Base-by-base conservation (phyloP, 768 basidiomycete species). In the Lactarius hengduanensis region DNA sequence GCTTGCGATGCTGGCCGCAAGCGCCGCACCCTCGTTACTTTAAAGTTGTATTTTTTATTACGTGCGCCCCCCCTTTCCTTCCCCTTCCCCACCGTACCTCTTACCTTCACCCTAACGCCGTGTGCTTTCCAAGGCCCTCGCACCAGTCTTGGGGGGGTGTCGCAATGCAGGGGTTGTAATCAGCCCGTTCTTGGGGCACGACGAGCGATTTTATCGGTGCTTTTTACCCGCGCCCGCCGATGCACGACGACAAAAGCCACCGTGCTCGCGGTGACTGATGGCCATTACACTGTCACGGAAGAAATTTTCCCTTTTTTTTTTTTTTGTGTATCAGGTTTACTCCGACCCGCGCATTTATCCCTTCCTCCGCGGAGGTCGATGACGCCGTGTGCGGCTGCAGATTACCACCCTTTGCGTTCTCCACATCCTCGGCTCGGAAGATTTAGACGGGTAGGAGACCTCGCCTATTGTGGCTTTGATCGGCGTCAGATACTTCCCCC, bases 1-100 rank as follows among this genome's bases (percentile, higher is more conserved):
- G 61, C 53, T 57, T 61, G 65, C 65, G 18, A 57, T 43, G 61
- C 61, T 57, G 28, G 65, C 54, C 28, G 57, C 65, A 53, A 54
- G 65, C 65, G 68, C 61, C 53, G 22, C 65, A 69, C 68, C 20
- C 43, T 69, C 68, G 11, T 69, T 53, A 22, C 47, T 67, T n/a
- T 40, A 43, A 50, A 67, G 58, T 61, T 67, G 61, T 67, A 62
- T 67, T 67, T 38, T 58, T 61, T 59, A 54, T 69, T 67, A 67
- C 62, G 58, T 63, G 66, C 62, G 40, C 62, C 30, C 16, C 26
- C 18, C 26, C 30, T 22, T 26, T 4, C 15, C 22, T 47, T 15
- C 22, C 47, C 47, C 47, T 6, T 11, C n/a, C n/a, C 57, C 47
- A 22, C 43, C 41, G 57, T 57, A 59, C 58, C 30, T 53, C 56